Base-by-base conservation (phyloP, 1,284 basidiomycete species). In the Cystobasidium pallidum region DNA sequence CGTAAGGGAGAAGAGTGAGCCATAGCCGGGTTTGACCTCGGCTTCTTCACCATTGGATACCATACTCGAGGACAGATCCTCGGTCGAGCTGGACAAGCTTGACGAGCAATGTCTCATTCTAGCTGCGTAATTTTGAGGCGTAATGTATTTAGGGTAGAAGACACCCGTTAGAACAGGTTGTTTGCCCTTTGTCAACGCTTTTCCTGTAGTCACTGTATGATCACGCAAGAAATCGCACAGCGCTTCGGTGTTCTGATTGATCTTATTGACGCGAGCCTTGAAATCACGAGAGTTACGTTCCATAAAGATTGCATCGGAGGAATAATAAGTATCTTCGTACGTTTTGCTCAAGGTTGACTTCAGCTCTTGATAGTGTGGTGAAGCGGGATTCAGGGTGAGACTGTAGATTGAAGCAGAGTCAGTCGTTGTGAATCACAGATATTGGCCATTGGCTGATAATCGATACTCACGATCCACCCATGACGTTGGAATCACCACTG, bases 261-360 rank as follows among this genome's bases (percentile, higher is more conserved):
- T 92, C 68, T 84, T 81, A 71, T 84, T 84, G 75, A 94, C 86
- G 67, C 95, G 90, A 10, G 83, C 83, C 63, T 86, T 84, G 83
- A 97, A 97, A 82, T 97, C 89, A 64, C 95, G 91, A 24, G 93
- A 96, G 82, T 99, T 99, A 76, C 95, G 90, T 81, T 99, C 95
- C 89, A 99, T 91, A 84, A 90, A 97, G 66, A 98, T 88, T 39
- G 92, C 92, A 80, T 99, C 96, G 81, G 95, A 91, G 78, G 88
- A 86, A 79, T 90, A 98, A 82, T 92, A 96, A 30, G 84, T 84
- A 80, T 99, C 95, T 81, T 96, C 91, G 81, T 90, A 98, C 2
- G 81, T 84, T 11, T 81, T 79, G n/a, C 82, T 77, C 76, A 94
- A 82, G 55, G 86, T 82, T 0, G 80, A 78, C 77, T 90, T 91